Percentiles rank a stretch among this genome's conserved stretches.
These are phyloP conservation scores for Diplodia intermedia DNA, from an alignment of 2,329 filamentous ascomycete species.

Conservation along the genomic window DNA sequence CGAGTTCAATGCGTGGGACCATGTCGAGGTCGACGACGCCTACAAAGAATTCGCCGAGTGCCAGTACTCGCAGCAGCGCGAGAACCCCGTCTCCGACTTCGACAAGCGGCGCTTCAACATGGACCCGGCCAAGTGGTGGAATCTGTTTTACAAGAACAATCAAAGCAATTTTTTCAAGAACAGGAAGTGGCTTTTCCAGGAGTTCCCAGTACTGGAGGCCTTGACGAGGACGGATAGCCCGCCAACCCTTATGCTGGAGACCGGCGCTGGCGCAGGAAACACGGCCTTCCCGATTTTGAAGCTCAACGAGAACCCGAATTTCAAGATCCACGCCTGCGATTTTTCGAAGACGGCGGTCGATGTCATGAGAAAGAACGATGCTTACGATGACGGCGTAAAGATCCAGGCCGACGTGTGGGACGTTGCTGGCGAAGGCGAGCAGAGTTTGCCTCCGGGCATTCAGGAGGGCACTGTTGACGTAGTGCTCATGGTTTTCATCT, in stretches of 20 bases:
- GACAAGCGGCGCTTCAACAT: slow-evolving; percentile 90
- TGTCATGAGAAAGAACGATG: slow-evolving; percentile 81
- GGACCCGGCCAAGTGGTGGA: slow-evolving; percentile 96
- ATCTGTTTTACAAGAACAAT: slow-evolving; percentile 98
- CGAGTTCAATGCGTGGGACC: slow-evolving; percentile 98
- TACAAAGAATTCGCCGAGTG: slow-evolving; percentile 86
- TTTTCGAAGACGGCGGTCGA: slow-evolving; percentile 96
- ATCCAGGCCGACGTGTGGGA: slow-evolving; percentile 97
- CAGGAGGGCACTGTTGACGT: slow-evolving; percentile 84
- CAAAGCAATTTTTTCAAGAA: slow-evolving; percentile 98
- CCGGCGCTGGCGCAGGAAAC: slow-evolving; percentile 94
- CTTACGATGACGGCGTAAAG: slow-evolving; percentile 70
- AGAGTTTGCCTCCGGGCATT: slow-evolving; percentile 75
- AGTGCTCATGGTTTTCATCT: slow-evolving; percentile 95
- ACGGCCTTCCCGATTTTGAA: slow-evolving; percentile 90
- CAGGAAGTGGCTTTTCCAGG: slow-evolving; percentile 94
- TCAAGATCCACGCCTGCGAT: slow-evolving; percentile 92
- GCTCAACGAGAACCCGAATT: slow-evolving; percentile 78
- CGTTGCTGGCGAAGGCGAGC: slow-evolving; percentile 65
- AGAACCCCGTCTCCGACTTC: slow-evolving; percentile 88
- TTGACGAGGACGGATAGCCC: slow-evolving; percentile 75
- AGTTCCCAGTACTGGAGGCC: slow-evolving; percentile 86
- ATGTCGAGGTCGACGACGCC: slow-evolving; percentile 88
- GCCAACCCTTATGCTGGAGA: slow-evolving; percentile 77
- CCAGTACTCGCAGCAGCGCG: slow-evolving; percentile 85